Evolutionary conservation across 78 protist genomes (phyloP).

Genomic region (Diacronema lutheri): DNA sequence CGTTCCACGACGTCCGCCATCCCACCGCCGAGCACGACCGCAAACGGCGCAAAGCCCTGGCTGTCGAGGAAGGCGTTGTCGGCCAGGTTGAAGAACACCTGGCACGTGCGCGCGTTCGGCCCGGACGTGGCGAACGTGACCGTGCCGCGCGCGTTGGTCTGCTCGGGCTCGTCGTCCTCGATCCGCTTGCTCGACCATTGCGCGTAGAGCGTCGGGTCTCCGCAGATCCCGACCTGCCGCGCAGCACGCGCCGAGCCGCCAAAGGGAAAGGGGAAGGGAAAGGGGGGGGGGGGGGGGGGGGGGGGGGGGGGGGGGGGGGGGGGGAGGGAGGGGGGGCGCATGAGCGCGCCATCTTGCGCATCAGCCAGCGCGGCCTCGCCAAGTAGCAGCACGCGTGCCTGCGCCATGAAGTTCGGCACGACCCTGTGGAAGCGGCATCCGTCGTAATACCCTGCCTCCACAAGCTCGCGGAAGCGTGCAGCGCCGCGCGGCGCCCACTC

Average conservation of each 20-base stretch:
- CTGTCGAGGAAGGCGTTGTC: conserved; percentile 26
- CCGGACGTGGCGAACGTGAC: conserved; percentile 26
- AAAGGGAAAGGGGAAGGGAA: too few species aligned
- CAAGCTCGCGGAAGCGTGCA: neutral
- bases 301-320: too few species aligned
- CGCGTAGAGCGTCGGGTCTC: neutral
- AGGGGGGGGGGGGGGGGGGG: too few species aligned
- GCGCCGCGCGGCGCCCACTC: neutral
- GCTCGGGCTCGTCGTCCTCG: conserved; percentile 11
- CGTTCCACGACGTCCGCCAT: too few species aligned
- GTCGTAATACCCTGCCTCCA: neutral
- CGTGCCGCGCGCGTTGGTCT: neutral
- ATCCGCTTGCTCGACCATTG: neutral
- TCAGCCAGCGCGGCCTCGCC: too few species aligned
- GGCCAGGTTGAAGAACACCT: conserved; percentile 24
- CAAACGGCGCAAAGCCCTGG: conserved; percentile 34
- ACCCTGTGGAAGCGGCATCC: neutral
- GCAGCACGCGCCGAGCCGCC: too few species aligned
- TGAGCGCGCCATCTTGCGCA: too few species aligned
- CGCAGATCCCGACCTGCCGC: too few species aligned
- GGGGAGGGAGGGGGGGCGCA: neutral
- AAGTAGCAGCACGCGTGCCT: too few species aligned
- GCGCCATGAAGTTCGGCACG: neutral
- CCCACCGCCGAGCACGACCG: neutral
- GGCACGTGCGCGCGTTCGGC: conserved; percentile 16